phyloP scores from a whole-genome alignment of 371 early-diverging fungal species.

The Gilbertella persicaria region DNA sequence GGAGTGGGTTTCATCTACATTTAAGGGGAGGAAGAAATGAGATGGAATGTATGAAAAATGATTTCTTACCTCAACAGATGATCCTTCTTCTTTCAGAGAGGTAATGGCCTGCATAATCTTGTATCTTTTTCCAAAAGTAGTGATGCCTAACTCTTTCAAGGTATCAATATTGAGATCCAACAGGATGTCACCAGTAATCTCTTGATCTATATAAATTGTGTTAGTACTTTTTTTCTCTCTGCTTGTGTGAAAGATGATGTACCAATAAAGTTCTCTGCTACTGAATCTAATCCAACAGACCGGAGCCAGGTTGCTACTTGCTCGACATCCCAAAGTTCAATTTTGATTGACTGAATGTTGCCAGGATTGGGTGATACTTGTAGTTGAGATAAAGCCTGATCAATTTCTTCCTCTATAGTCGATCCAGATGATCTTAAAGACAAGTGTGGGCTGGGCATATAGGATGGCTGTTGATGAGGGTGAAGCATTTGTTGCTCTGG shows the following conservation, averaged over 20 bases:
- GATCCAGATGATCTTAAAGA: conserved; percentile 23
- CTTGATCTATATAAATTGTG: conserved; percentile 50
- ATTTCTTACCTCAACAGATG: not conserved
- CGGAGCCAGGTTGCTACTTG: conserved; percentile 51
- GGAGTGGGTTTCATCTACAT: conserved; percentile 16
- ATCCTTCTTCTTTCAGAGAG: conserved; percentile 43
- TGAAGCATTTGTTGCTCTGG: conserved; percentile 2
- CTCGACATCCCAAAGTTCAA: conserved; percentile 42
- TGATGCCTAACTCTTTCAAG: conserved; percentile 71
- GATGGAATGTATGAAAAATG: not conserved
- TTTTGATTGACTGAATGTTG: not conserved
- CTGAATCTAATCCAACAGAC: conserved; percentile 57
- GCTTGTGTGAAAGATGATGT: conserved; percentile 13
- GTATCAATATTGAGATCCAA: conserved; percentile 63
- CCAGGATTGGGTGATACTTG: conserved; percentile 8
- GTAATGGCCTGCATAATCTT: conserved; percentile 72
- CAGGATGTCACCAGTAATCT: conserved; percentile 73
- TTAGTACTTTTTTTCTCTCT: not conserved
- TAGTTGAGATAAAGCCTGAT: conserved; percentile 29
- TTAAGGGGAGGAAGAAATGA: not conserved
- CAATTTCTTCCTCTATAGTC: conserved; percentile 34
- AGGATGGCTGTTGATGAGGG: conserved; percentile 22
- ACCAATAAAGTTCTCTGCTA: conserved; percentile 64
- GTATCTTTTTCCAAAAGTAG: conserved; percentile 69
- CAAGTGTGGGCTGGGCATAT: conserved; percentile 18